phyloP scores from a whole-genome alignment of 495 filamentous ascomycete species.

The Penicillium herquei region DNA sequence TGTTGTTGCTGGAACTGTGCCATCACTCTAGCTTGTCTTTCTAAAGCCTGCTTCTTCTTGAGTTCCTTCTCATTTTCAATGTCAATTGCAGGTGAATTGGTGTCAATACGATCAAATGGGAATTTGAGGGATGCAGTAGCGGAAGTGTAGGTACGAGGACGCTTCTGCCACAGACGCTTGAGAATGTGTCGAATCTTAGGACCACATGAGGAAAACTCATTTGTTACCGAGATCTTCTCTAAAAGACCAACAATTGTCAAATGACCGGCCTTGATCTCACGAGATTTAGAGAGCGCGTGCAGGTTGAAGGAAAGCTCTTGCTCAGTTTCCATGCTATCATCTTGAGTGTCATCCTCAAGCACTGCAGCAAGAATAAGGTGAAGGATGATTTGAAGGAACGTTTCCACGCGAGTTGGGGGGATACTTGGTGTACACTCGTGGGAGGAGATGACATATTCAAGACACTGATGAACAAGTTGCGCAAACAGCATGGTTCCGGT shows the following conservation, averaged over 20 bases:
- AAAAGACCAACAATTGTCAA: constrained; percentile 73
- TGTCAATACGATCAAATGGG: constrained; percentile 53
- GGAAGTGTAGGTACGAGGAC: constrained; percentile 63
- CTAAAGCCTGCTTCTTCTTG: constrained; percentile 85
- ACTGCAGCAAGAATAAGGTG: constrained; percentile 83
- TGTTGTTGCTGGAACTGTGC: constrained; percentile 97
- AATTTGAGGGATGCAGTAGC: constrained; percentile 54
- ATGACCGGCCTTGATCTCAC: constrained; percentile 52
- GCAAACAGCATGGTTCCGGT: constrained; percentile 82
- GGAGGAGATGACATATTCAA: constrained; percentile 71
- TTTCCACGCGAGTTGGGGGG: constrained; percentile 78
- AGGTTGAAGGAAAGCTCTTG: constrained; percentile 62
- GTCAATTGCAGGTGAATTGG: constrained; percentile 56
- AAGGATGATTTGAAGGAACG: constrained; percentile 85
- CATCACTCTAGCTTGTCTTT: constrained; percentile 90
- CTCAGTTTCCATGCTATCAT: constrained; percentile 51
- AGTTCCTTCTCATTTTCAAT: constrained; percentile 70
- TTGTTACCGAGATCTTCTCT: constrained; percentile 68
- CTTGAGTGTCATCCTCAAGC: constrained; percentile 68
- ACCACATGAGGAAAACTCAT: constrained; percentile 74
- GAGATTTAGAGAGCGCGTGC: constrained; percentile 61
- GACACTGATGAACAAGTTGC: constrained; percentile 84
- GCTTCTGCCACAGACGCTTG: constrained; percentile 82
- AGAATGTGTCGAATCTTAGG: constrained; percentile 83
- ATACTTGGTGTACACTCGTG: constrained; percentile 65